A percentile compares a stretch with the other conserved stretches of the same genome.
phyloP scores from a whole-genome alignment of 208 protist genomes.

The Trichomonas vaginalis region DNA sequence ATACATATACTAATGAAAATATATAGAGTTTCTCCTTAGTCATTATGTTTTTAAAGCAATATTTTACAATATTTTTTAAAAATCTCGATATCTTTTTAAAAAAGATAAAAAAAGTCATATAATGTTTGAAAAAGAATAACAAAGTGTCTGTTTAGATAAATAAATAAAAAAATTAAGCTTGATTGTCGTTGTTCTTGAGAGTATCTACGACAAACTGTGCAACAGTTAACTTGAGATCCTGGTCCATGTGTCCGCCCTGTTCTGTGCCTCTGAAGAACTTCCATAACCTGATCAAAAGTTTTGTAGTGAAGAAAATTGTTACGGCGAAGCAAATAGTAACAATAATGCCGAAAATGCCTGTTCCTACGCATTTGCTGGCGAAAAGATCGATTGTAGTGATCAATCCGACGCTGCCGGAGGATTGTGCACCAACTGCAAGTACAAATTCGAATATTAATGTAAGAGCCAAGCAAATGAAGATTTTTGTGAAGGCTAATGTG shows the following conservation, averaged over 20 bases:
- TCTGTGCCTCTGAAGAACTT: not conserved
- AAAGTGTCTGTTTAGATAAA: not conserved
- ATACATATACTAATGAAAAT: no score
- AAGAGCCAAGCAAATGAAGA: not conserved
- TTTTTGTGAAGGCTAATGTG: not conserved
- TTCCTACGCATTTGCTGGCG: not conserved
- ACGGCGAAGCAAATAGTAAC: not conserved
- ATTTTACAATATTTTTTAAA: no score
- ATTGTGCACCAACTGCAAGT: not conserved
- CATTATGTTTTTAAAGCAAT: no score
- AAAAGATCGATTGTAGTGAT: not conserved
- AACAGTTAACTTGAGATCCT: not conserved
- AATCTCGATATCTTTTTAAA: no score
- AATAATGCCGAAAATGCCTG: not conserved
- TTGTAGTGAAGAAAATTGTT: not conserved
- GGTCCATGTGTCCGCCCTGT: not conserved
- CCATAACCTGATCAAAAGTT: not conserved
- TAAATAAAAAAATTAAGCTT: not conserved
- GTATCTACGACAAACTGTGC: not conserved
- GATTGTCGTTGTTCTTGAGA: not conserved
- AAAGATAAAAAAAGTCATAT: no score
- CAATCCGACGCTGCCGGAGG: not conserved
- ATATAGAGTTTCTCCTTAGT: no score
- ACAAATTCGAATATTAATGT: not conserved
- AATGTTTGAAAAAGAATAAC: not conserved